Conservation (phyloP, 2,329 filamentous ascomycete genomes). For the Tolypocladium album region DNA sequence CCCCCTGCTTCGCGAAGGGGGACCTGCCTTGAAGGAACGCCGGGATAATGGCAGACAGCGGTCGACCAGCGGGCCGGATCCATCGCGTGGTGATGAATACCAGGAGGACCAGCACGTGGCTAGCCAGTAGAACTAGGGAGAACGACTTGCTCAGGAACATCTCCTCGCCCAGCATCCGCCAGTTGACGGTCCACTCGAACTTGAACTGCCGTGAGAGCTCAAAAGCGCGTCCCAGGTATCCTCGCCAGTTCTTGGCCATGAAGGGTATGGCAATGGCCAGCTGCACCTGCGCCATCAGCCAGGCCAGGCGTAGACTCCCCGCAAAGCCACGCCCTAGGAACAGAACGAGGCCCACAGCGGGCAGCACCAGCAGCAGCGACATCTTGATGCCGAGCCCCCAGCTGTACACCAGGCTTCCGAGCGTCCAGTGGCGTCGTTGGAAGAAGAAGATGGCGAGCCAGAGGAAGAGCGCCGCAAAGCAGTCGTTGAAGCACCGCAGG, state of each 20-base stretch:
- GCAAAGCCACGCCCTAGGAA: conserved; percentile 61
- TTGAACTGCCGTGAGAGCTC: conserved; percentile 85
- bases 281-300: conserved; percentile 70
- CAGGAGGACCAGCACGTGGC: conserved; percentile 55
- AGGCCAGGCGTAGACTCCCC: conserved; percentile 55
- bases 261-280: conserved; percentile 60
- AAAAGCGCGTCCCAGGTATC: conserved; percentile 76
- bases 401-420: conserved; percentile 63
- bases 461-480: conserved; percentile 74
- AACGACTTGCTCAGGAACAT: conserved; percentile 62
- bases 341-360: conserved; percentile 67
- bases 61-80: conserved; percentile 56
- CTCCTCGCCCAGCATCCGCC: conserved; percentile 85
- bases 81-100: conserved; percentile 59
- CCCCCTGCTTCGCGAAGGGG: conserved; percentile 34
- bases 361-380: conserved; percentile 74
- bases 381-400: conserved; percentile 89
- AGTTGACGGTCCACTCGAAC: conserved; percentile 98
- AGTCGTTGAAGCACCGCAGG: conserved; percentile 91
- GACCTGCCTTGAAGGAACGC: conserved; percentile 30
- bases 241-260: conserved; percentile 48
- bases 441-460: conserved; percentile 73
- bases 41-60: conserved; percentile 41
- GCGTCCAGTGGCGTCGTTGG: conserved; percentile 63
- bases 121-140: conserved; percentile 51